Conservation (phyloP, 2,329 filamentous ascomycete genomes). For the Byssothecium circinans region DNA sequence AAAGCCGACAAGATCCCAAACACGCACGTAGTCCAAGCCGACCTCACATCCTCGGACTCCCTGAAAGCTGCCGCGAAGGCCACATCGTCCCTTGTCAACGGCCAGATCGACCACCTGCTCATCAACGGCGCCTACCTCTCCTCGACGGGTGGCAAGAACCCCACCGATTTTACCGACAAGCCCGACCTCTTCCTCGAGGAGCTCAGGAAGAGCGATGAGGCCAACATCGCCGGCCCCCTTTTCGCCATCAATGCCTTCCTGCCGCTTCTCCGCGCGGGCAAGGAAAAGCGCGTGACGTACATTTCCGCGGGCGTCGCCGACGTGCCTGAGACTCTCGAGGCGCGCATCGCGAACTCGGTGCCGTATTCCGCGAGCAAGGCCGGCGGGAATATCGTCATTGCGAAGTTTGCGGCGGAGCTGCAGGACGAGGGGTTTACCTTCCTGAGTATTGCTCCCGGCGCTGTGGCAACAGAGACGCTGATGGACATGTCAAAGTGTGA, state of each 20-base stretch:
- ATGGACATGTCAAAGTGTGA: constrained; percentile 7
- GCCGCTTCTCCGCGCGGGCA: constrained; percentile 36
- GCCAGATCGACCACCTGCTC: constrained; percentile 45
- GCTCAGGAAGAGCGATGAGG: constrained; percentile 21
- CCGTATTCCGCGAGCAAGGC: constrained; percentile 44
- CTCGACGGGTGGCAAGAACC: constrained; percentile 22
- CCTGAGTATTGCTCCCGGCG: constrained; percentile 12
- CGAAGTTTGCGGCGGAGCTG: constrained; percentile 43
- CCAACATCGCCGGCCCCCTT: constrained; percentile 27
- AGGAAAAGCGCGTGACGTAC: constrained; percentile 46
- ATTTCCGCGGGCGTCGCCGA: constrained; percentile 44
- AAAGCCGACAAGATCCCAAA: constrained; percentile 24
- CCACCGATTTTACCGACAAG: constrained; percentile 21
- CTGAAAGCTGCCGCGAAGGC: constrained; percentile 37
- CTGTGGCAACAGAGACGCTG: constrained; percentile 9
- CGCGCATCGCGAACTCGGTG: constrained; percentile 21
- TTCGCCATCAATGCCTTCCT: constrained; percentile 43
- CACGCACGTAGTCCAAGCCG: constrained; percentile 40
- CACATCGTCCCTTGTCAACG: constrained; percentile 35
- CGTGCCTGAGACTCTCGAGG: constrained; percentile 22
- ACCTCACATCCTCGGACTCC: constrained; percentile 35
- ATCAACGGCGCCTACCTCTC: constrained; percentile 41
- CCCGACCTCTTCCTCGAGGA: constrained; percentile 12
- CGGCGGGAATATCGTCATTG: constrained; percentile 43
- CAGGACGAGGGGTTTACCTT: constrained; percentile 15